A percentile compares a stretch with the other conserved stretches of the same genome.
Evolutionary conservation across 2,329 filamentous ascomycete species (phyloP).

Genomic region (Pyrenophora seminiperda): DNA sequence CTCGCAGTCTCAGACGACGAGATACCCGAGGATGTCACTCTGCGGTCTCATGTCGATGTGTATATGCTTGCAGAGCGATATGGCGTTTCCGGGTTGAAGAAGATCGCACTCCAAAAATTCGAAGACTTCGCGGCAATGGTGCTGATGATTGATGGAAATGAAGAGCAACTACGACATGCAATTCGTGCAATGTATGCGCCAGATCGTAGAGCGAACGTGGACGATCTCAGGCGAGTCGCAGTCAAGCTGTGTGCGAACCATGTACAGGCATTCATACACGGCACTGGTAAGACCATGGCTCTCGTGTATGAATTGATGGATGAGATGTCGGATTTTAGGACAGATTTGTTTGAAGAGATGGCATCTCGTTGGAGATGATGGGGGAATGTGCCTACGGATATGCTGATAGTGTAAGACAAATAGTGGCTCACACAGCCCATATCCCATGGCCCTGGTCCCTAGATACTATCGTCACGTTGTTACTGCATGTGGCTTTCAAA

Average conservation of each 20-base stretch:
- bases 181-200: conserved; percentile 35
- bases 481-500: no score
- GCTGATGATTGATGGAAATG: conserved; percentile 28
- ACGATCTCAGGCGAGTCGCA: conserved; percentile 27
- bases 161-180: conserved; percentile 32
- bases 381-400: neutral
- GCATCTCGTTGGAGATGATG: conserved; percentile 30
- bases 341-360: conserved; percentile 39
- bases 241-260: conserved; percentile 39
- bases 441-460: no score
- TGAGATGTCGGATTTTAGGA: conserved; percentile 37
- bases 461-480: no score
- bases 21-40: conserved; percentile 28
- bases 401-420: neutral
- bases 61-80: conserved; percentile 40
- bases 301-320: conserved; percentile 37
- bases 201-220: conserved; percentile 26
- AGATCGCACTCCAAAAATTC: conserved; percentile 36
- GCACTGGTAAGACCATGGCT: conserved; percentile 33
- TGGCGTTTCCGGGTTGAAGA: conserved; percentile 31
- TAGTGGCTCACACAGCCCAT: neutral
- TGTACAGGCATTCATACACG: conserved; percentile 35
- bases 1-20: conserved; percentile 22
- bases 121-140: conserved; percentile 29
- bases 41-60: conserved; percentile 35